Base-by-base conservation (phyloP, 768 basidiomycete species). In the Mycena polygramma region DNA sequence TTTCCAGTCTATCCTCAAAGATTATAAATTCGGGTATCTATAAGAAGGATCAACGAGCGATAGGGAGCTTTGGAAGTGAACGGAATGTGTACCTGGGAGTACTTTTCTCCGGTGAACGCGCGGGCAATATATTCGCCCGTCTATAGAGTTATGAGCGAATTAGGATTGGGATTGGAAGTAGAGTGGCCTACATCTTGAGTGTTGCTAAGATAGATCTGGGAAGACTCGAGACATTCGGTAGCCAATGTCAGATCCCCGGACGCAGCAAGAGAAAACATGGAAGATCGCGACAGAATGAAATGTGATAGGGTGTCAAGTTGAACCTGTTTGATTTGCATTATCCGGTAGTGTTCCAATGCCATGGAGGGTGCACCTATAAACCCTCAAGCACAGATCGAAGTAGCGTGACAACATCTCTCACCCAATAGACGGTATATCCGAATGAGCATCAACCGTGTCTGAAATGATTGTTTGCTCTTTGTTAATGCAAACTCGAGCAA, bases 281-380 rank as follows among this genome's bases (percentile, higher is more conserved):
- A 89, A 14, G 91, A 88, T 24, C 95, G 88, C 22, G 93, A 89
- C 49, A 96, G 86, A 60, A 96, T 80, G 63, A 94, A 87, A 77
- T 97, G 94, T 2, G 94, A 94, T 10, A 98, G 84, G 0, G 96
- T 97, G 75, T 98, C 96, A 66, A 92, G 88, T 77, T 97, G 95
- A 26, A 97, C 87, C 75, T 94, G 92, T 78, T 96, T 96, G 70
- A 94, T 83, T 69, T 91, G 89, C 83, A 97, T 85, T 26, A 83
- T 81, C 36, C 90, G 89, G 77, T 95, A 97, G 75, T 96, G 94
- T 63, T 94, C 91, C 71, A 95, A 73, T 4, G 94, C 91, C 49
- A 89, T 80, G 6, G 89, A 87, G 0, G 94, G 86, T 19, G 93
- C 92, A 66, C 93, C 95, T 95, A 73, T 37, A 45, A 63, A 63